These are phyloP conservation scores for Ceratobasidium sp. DNA, from an alignment of 1,284 basidiomycete genomes.

Conservation along the genomic window DNA sequence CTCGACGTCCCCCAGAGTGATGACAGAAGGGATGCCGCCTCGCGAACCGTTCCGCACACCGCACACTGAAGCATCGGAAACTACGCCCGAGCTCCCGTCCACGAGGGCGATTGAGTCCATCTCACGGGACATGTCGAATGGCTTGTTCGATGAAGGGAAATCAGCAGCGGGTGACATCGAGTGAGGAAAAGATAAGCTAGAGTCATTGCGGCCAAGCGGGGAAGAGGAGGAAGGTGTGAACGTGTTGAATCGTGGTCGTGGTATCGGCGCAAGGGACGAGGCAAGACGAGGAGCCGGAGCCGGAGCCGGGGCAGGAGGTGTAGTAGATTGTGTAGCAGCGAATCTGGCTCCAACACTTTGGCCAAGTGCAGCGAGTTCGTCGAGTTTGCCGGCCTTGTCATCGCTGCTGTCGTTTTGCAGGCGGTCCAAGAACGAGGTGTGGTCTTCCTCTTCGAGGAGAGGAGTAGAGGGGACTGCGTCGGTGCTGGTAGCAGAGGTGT, in stretches of 20 bases:
- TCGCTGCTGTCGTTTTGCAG: constrained; percentile 34
- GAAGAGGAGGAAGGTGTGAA: constrained; percentile 25
- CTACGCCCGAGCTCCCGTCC: background rate
- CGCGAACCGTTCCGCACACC: constrained; percentile 11
- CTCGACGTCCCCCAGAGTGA: background rate
- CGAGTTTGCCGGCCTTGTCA: constrained; percentile 8
- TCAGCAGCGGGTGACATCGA: constrained; percentile 35
- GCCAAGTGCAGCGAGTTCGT: constrained; percentile 38
- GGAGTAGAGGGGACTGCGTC: constrained; percentile 28
- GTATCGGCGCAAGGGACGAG: constrained; percentile 15
- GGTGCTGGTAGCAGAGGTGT: constrained; percentile 61
- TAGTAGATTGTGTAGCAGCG: constrained; percentile 1
- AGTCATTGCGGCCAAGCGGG: constrained; percentile 28
- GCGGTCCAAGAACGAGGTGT: constrained; percentile 37
- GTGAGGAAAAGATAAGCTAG: constrained; percentile 30
- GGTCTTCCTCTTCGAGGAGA: constrained; percentile 37
- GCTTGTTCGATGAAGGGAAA: constrained; percentile 17
- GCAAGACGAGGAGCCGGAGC: background rate
- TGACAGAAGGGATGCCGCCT: background rate
- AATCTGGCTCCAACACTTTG: constrained; percentile 37
- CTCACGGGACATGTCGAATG: constrained; percentile 42
- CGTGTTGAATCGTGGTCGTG: constrained; percentile 29
- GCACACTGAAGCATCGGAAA: background rate
- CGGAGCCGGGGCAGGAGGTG: constrained; percentile 9
- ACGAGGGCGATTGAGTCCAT: constrained; percentile 26